phyloP scores from a whole-genome alignment of 371 early-diverging fungal genomes.

The Mortierella sp. region DNA sequence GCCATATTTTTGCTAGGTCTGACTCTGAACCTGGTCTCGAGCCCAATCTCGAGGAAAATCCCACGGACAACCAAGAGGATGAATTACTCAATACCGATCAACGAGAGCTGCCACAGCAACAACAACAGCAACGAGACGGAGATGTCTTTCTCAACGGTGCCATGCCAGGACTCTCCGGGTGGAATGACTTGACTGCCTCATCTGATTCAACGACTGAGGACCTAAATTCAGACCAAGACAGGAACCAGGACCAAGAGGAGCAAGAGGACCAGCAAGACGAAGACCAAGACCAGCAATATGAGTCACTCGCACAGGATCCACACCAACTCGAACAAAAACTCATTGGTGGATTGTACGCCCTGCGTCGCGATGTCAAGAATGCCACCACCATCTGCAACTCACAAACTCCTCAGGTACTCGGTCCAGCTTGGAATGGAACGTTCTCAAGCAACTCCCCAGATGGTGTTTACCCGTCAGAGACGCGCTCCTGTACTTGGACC shows the following conservation, averaged over 20 bases:
- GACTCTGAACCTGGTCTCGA: not conserved
- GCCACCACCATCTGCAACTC: conserved; percentile 18
- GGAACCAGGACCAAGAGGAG: no score
- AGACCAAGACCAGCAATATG: no score
- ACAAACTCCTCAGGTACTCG: conserved; percentile 2
- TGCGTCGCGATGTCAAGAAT: not conserved
- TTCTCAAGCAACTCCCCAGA: conserved; percentile 30
- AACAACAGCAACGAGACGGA: not conserved
- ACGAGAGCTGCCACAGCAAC: no score
- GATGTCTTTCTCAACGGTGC: not conserved
- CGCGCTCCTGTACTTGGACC: conserved; percentile 40
- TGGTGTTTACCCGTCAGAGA: conserved; percentile 17
- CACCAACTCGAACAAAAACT: not conserved
- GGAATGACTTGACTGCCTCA: not conserved
- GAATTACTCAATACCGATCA: not conserved
- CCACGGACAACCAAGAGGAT: not conserved
- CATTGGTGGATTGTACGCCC: not conserved
- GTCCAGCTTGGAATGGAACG: conserved; percentile 18
- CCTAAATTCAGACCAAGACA: no score
- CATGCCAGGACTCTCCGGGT: not conserved
- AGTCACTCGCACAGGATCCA: no score
- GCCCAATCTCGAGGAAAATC: not conserved
- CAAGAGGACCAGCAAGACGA: no score
- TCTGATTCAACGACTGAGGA: no score
- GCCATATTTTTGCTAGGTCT: no score